Base-by-base conservation (phyloP, 768 basidiomycete genomes). In the Lentinula boryana region DNA sequence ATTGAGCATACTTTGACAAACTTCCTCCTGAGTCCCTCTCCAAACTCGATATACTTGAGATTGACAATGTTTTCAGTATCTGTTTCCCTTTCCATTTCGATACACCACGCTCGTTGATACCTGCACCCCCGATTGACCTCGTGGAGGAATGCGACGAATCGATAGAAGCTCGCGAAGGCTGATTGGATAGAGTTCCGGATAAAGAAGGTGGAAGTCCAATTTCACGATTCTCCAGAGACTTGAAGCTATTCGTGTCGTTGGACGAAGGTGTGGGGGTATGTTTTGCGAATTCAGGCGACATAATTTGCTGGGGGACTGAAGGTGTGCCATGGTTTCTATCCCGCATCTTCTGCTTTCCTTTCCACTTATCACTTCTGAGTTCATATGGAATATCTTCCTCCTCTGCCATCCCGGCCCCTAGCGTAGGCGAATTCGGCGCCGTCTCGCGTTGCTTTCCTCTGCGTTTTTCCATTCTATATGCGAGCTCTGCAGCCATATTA, bases 31-130 rank as follows among this genome's bases (percentile, higher is more conserved):
- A n/a, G 13, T 48, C 57, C 18, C 21, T 49, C 18, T 46, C 57
- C 31, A 49, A 23, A 36, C 57, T 44, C 4, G 57, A 44, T 2
- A 58, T 48, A 50, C 44, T 48, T 15, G 57, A 58, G 6, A 58
- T 58, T 18, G 57, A 58, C 18, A 50, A 21, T 10, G 40, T 58
- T 15, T 31, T 46, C 44, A 52, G 7, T 2, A 35, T 15, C 5
- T 60, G 49, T 43, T 49, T 53, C 3, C 58, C 58, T 43, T 60
- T 60, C 58, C 31, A 60, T 8, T 60, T 60, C 27, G 58, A 51
- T 53, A 33, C 58, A 10, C 49, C 58, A 18, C 50, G 33, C 33
- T 58, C 57, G 35, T 44, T 50, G 2, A 43, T 4, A 32, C 56
- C 36, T 6, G 31, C 56, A 58, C 41, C 49, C 1, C 38, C 48